phyloP scores from a whole-genome alignment of 106 monocot species.

The Dioscorea alata region DNA sequence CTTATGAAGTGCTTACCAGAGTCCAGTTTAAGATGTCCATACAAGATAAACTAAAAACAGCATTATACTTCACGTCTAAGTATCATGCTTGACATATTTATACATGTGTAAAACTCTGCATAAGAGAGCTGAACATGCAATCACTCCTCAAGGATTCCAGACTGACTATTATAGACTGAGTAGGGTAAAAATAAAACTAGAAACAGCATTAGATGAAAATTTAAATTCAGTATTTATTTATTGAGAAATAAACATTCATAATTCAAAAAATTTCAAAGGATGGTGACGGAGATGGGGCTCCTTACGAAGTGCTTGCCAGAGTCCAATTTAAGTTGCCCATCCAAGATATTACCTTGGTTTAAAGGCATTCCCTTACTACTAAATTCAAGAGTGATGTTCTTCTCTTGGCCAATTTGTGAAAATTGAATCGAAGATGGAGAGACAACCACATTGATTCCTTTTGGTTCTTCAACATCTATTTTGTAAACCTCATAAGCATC shows the following conservation, averaged over 20 bases:
- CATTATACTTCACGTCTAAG: no score
- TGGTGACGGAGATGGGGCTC: conserved; percentile 2
- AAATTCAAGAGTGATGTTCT: conserved; percentile 9
- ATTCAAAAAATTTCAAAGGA: not conserved
- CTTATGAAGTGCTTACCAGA: conserved; percentile 9
- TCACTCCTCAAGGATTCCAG: no score
- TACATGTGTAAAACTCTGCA: no score
- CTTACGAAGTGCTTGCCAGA: conserved; percentile 10
- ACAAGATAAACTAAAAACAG: no score
- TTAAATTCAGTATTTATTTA: no score
- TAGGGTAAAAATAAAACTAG: no score
- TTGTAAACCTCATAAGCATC: not conserved
- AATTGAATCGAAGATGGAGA: conserved; percentile 9
- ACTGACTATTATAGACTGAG: no score
- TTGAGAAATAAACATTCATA: no score
- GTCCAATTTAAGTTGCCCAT: conserved; percentile 12
- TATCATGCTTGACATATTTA: no score
- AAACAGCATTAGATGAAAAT: no score
- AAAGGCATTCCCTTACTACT: not conserved
- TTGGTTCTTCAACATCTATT: conserved; percentile 3
- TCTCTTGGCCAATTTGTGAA: not conserved
- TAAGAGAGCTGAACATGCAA: no score
- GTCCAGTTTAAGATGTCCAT: conserved; percentile 12
- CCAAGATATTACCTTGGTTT: not conserved
- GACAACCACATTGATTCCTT: conserved; percentile 15